Base-by-base conservation (phyloP, 805 yeast species). In the Pichia pseudocactophila region DNA sequence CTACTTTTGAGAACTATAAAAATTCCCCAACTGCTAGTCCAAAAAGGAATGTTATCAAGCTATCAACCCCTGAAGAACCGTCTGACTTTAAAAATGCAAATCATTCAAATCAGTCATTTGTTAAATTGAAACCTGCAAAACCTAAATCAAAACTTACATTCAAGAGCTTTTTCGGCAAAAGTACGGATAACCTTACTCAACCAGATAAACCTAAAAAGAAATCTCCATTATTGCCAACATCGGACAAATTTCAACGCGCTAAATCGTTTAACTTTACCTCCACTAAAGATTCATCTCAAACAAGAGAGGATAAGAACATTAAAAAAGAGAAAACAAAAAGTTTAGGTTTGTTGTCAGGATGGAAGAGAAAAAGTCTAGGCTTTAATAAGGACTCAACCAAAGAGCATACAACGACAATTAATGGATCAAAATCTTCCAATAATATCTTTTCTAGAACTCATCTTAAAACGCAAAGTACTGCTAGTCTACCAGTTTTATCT, bases 301-400 rank as follows among this genome's bases (percentile, higher is more conserved):
- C 8, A 22, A 36, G 15, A 9, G 16, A 40, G n/a, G 35, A 13
- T 13, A n/a, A 17, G 13, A 30, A 30, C 17, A 17, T 36, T 4
- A 46, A 44, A 18, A 39, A 43, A 30, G 44, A 44, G 32, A 56
- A 52, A 36, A 58, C 57, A 33, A 56, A 53, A 22, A 46, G 62
- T 8, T 55, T 45, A 40, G 57, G 63, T 39, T 44, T 61, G n/a
- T 42, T 61, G 9, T 45, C 55, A 4, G 44, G 50, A 6, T 61
- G 65, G 65, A 60, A 55, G 31, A 52, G 65, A 46, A 58, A 52
- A 39, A 56, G 61, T 31, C 35, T 56, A 9, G 41, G 43, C 7
- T 36, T 45, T 18, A 32, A 39, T 12, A 40, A 34, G 16, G 39
- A 42, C 26, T 10, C 32, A 6, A 22, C 13, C 6, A 20, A 20